Evolutionary conservation across 1,139 yeast species (phyloP), one percentile per base, ranked within the genome.

Genomic region (Hemisphaericaspora xylofermentans): DNA sequence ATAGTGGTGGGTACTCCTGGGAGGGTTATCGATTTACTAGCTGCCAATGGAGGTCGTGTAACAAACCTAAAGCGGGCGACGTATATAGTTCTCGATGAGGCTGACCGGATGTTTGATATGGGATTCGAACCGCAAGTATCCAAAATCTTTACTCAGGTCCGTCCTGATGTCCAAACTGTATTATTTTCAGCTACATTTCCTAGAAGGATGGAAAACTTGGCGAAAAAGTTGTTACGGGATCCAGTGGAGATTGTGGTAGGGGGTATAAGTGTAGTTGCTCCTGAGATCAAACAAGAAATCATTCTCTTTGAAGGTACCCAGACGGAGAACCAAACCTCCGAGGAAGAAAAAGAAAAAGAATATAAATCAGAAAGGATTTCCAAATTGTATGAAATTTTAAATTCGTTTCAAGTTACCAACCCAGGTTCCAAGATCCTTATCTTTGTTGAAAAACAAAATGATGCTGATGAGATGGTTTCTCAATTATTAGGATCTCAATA

Each of bases 81-180:
- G 0, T 89, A 84, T 59, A 74, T 88, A 15, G 96, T 91, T 0
- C 67, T 94, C 44, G 99, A 94, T 60, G 99, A 94, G 59, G 98
- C 98, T 1, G 99, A 94, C 62, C 68, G 99, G 51, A 83, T 93
- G 87, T 91, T 91, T 66, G 99, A 93, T 62, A 73, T 93, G 78
- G 99, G 99, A 1, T 94, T 94, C 64, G 98, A 89, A 56, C 98
- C 98, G 0, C 99, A 94, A 58, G 91, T 94, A 3, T 82, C 79
- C 53, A 88, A 88, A 54, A 84, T 94, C 22, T 72, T 89, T 54
- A 72, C 78, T 24, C 86, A 86, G 35, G 76, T 88, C 2, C 72
- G 98, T 40, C 95, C 95, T 0, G 96, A 91, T 56, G 71, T 85
- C 41, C 98, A 93, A 57, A 87, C 95, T n/a, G 94, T 91, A 5